Conservation (phyloP, 108 stramenopile species). For the Bacterosira constricta region DNA sequence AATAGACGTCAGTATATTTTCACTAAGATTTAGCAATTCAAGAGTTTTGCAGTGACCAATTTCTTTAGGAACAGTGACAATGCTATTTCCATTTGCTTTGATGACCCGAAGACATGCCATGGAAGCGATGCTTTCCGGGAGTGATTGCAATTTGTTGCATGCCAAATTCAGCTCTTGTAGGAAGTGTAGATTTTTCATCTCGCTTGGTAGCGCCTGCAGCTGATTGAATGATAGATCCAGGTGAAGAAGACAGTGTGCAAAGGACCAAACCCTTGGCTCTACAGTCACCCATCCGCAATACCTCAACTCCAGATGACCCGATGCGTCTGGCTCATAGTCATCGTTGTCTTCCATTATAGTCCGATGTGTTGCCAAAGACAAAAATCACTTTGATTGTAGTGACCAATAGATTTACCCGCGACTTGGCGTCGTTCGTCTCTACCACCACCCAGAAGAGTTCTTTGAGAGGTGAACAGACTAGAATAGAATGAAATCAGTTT, state of each 20-base stretch:
- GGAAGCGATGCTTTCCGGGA: slow-evolving; percentile 22
- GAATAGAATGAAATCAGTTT: too few species aligned
- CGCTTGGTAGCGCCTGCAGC: slow-evolving; percentile 20
- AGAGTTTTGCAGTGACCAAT: slow-evolving; percentile 30
- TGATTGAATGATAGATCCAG: slow-evolving; percentile 43
- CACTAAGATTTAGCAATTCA: slow-evolving; percentile 16
- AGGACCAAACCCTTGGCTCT: slow-evolving; percentile 19
- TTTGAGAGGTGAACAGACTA: too few species aligned
- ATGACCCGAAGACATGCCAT: slow-evolving; percentile 18
- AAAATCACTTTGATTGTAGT: too few species aligned
- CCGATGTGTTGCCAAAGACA: not conserved
- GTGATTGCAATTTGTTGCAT: slow-evolving; percentile 25
- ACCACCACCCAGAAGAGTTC: too few species aligned
- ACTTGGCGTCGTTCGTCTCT: too few species aligned
- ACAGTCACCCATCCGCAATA: slow-evolving; percentile 26
- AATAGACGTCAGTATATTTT: slow-evolving; percentile 34
- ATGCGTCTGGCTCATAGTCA: slow-evolving; percentile 15
- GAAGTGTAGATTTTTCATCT: slow-evolving; percentile 12
- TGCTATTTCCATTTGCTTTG: slow-evolving; percentile 34
- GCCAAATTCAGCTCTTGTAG: slow-evolving; percentile 31
- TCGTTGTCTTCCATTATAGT: slow-evolving; percentile 35
- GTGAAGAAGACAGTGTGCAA: slow-evolving; percentile 4
- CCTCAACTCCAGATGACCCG: slow-evolving; percentile 34
- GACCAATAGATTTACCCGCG: too few species aligned
- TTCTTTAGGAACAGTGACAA: slow-evolving; percentile 12